Percentiles rank a stretch among this genome's conserved stretches.
These are phyloP conservation scores for Starmerella sp. DNA, from an alignment of 805 yeast species.

Conservation along the genomic window DNA sequence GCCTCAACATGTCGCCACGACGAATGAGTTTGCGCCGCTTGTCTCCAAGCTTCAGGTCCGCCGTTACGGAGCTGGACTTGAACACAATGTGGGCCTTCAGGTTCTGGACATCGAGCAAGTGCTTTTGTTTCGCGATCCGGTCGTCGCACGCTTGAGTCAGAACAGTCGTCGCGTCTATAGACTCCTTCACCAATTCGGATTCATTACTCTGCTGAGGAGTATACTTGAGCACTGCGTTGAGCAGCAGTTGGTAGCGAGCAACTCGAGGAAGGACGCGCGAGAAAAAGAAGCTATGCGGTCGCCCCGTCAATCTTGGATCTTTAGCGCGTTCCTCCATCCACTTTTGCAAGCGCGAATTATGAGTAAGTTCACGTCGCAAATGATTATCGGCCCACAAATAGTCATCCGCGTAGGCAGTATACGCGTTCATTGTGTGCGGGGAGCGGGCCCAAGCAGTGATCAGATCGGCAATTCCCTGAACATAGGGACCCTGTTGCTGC, in stretches of 20 bases:
- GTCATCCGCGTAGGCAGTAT: slow-evolving; percentile 46
- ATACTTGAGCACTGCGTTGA: slow-evolving; percentile 45
- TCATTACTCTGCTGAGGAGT: slow-evolving; percentile 38
- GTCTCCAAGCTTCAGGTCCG: slow-evolving; percentile 43
- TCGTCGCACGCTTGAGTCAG: slow-evolving; percentile 52
- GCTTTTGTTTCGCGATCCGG: slow-evolving; percentile 51
- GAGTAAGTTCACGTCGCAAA: slow-evolving; percentile 35
- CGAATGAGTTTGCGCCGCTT: slow-evolving; percentile 45
- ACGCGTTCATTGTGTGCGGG: slow-evolving; percentile 38
- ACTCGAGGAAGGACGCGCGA: slow-evolving; percentile 46
- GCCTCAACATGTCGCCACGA: slow-evolving; percentile 48
- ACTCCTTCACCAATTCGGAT: slow-evolving; percentile 29
- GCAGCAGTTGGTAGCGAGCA: slow-evolving; percentile 50
- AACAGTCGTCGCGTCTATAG: slow-evolving; percentile 43
- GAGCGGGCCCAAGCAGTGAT: slow-evolving; percentile 52
- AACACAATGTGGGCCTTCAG: slow-evolving; percentile 45
- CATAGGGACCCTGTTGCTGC: slow-evolving; percentile 52
- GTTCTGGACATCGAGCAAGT: slow-evolving; percentile 41
- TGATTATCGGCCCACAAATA: slow-evolving; percentile 31
- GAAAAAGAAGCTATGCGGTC: slow-evolving; percentile 37
- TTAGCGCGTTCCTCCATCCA: slow-evolving; percentile 50
- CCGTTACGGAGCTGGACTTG: slow-evolving; percentile 37
- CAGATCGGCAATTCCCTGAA: slow-evolving; percentile 37
- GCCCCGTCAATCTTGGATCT: slow-evolving; percentile 34
- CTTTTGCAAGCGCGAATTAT: slow-evolving; percentile 37